Base-by-base conservation (phyloP, 2,329 filamentous ascomycete genomes). In the Madurella fahalii region DNA sequence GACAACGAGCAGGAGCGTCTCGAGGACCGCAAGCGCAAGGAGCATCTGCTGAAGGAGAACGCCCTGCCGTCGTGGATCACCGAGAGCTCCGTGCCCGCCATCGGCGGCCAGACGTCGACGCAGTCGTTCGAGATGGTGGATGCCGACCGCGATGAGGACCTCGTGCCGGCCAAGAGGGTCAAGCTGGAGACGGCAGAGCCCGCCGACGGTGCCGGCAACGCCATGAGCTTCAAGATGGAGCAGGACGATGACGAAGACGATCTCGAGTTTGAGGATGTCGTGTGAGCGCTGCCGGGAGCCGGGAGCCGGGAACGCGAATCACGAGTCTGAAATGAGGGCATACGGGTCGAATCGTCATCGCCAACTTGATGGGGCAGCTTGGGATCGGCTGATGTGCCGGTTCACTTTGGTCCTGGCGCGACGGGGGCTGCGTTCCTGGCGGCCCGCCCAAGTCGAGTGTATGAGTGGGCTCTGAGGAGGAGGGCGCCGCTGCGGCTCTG, bases 61-160 rank as follows among this genome's bases (percentile, higher is more conserved):
- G 84, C 82, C 8, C 71, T 90, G 57, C 87, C 87, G 2, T 73
- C 78, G 9, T 90, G 87, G 85, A 87, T 89, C 72, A 82, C 83
- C 1, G 81, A 85, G 53, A 87, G 84, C 58, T 89, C 86, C 1
- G 75, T 79, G 25, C 69, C 17, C 63, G 69, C 46, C 37, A 71
- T 70, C 32, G 67, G 50, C 52, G 8, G 1, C 75, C 77, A 20
- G 72, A 73, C 18, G 74, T 75, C 20, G 75, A 74, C 47, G 2
- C 47, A 40, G 25, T 55, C 52, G 4, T 58, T 58, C 43, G 53
- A 56, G 12, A 77, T 80, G 8, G 72, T 72, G 7, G 71, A 74
- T 16, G 77, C 52, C 2, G 62, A 67, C n/a, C 70, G 73, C 5
- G 73, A 74, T 4, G 74, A 74, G 1, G 79, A 79, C 54, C 74